Base-by-base conservation (phyloP, 805 yeast species). In the Ogataea neopini region DNA sequence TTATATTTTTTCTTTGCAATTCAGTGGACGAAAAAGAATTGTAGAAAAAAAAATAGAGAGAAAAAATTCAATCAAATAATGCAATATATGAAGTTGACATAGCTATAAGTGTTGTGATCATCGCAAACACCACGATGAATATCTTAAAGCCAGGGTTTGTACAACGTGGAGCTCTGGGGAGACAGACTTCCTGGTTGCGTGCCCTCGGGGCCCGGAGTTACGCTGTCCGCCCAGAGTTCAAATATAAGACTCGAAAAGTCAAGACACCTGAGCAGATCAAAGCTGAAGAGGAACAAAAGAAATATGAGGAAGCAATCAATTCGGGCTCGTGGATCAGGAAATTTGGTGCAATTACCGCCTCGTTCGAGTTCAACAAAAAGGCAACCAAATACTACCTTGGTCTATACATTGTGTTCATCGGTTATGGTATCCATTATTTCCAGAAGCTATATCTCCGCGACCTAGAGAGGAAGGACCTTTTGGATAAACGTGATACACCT, bases 381-480 rank as follows among this genome's bases (percentile, higher is more conserved):
- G 73, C 85, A 73, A 83, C 90, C 5, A 78, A 79, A 55, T 80
- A 75, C 60, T 79, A 85, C 52, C 61, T 86, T 35, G 79, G 77
- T n/a, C 76, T 80, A 2, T 85, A 85, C 61, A 71, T 72, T 1
- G 68, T 76, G 8, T 77, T 84, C 58, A 62, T 81, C 23, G 70
- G 77, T 17, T 77, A 83, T 48, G 87, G 88, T 44, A 74, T 79
- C 48, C 75, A 75, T 59, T 81, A 83, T 62, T 83, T 86, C 81
- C 73, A 80, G 56, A 86, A 84, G 58, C 63, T 85, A 43, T 86
- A 78, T 62, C 67, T 72, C 38, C 82, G 82, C 64, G 92, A 86
- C 51, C 71, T 77, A 48, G 88, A 84, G 58, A 67, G 81, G 49
- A 68, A 64, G 43, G 64, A 61, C 15, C 49, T 68, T 42, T 43